phyloP scores from a whole-genome alignment of 2,329 filamentous ascomycete species.

The Colletotrichum sp. region DNA sequence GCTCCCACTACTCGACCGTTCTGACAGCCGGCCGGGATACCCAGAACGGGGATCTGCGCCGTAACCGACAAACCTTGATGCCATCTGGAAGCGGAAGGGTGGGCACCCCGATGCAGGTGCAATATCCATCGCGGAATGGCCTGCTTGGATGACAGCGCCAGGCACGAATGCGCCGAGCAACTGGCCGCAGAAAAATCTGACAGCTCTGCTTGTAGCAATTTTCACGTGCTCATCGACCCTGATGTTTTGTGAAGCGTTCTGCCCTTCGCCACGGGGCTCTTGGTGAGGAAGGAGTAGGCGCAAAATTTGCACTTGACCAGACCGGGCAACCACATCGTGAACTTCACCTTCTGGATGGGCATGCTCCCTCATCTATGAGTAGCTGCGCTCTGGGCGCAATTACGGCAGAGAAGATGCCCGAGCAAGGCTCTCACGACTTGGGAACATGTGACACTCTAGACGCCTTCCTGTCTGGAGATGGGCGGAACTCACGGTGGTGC shows the following conservation, averaged over 20 bases:
- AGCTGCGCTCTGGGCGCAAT: neutral
- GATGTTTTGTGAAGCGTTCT: neutral
- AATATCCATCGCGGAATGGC: neutral
- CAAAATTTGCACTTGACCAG: neutral
- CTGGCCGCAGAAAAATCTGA: neutral
- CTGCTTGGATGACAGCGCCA: constrained; percentile 3
- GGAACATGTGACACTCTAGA: neutral
- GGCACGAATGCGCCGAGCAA: constrained; percentile 15
- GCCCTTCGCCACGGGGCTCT: neutral
- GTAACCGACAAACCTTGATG: constrained; percentile 19
- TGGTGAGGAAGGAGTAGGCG: neutral
- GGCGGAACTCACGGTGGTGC: neutral
- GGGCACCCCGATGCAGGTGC: constrained; percentile 6
- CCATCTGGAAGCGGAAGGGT: neutral
- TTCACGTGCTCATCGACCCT: neutral
- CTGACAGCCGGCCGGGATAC: constrained; percentile 1
- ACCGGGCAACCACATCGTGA: neutral
- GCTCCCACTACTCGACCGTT: constrained; percentile 1
- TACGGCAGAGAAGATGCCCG: neutral
- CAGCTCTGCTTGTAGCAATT: neutral
- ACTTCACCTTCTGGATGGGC: neutral
- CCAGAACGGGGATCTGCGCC: constrained; percentile 14
- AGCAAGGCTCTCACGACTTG: neutral
- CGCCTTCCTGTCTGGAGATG: neutral
- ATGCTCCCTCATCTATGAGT: neutral